phyloP scores from a whole-genome alignment of 2,329 filamentous ascomycete species.

The Neofusicoccum sp. region DNA sequence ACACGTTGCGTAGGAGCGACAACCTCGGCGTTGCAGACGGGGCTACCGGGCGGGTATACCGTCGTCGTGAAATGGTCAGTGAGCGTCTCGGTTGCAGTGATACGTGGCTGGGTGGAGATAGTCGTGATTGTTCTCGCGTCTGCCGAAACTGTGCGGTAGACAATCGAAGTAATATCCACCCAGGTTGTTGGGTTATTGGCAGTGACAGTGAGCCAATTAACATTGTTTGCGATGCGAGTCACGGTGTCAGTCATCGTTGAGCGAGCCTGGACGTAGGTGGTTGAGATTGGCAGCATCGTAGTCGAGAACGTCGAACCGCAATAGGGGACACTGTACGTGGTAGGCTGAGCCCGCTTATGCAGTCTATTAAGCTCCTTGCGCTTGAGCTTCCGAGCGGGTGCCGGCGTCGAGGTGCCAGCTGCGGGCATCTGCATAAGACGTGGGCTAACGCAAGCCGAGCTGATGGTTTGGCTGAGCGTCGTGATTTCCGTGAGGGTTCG shows the following conservation, averaged over 20 bases:
- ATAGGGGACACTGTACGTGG: slow-evolving; percentile 3
- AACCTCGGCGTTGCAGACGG: slow-evolving; percentile 4
- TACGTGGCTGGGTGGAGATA: neutral
- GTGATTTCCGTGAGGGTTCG: slow-evolving; percentile 2
- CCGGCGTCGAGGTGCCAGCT: neutral
- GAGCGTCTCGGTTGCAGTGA: neutral
- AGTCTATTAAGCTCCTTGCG: neutral
- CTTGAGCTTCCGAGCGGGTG: neutral
- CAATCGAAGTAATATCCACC: neutral
- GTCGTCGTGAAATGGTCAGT: slow-evolving; percentile 1
- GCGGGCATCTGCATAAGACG: neutral
- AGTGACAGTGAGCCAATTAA: neutral
- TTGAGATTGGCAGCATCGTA: slow-evolving; percentile 3
- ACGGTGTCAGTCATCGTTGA: slow-evolving; percentile 10
- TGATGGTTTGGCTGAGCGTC: neutral
- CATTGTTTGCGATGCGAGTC: slow-evolving; percentile 10
- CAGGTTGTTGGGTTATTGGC: slow-evolving; percentile 1
- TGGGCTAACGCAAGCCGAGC: slow-evolving; percentile 2
- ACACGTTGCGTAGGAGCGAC: neutral
- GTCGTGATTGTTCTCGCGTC: slow-evolving; percentile 1
- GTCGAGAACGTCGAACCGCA: slow-evolving; percentile 13
- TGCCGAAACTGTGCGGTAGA: neutral
- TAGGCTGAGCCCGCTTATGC: slow-evolving; percentile 3
- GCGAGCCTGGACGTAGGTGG: neutral
- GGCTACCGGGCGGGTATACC: slow-evolving; percentile 11